Evolutionary conservation across 2,329 filamentous ascomycete genomes (phyloP), one percentile per base, ranked within the genome.

Genomic region (Sporothrix globosa): DNA sequence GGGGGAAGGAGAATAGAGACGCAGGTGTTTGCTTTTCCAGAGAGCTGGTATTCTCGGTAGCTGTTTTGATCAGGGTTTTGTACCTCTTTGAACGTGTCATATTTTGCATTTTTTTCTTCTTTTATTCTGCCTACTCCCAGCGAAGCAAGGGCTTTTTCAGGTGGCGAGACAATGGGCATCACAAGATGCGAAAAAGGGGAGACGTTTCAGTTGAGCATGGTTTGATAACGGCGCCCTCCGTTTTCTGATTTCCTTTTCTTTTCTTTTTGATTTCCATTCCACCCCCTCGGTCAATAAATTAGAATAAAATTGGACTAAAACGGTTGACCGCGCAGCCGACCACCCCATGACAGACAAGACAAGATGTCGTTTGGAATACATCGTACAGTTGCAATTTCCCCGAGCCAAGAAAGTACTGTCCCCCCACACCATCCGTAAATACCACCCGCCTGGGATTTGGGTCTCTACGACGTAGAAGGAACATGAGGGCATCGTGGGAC

Each of bases 131-230:
- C 27, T 11, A 14, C 21, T 19, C 21, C 34, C 34, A 44, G 2
- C 7, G n/a, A 61, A 61, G n/a, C 56, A 61, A 60, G 56, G 56
- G n/a, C 34, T 44, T 13, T 3, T 34, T 5, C 39, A 27, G 56
- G 39, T 46, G 58, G 58, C 58, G 39, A 63, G 39, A 44, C 41
- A 54, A 13, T 24, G 17, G 19, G 19, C 21, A 61, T 61, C 56
- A 61, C 56, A 61, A 60, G 56, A n/a, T 9, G 34, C 19, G 39
- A 44, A 63, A 46, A 63, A 63, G 21, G 58, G 21, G 39, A 46
- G 39, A 63, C 39, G 9, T 41, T 13, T 4, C 17, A 9, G 21
- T 34, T 17, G n/a, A 2, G 39, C 21, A 14, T 27, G 3, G 21
- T 4, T 46, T 17, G 58, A 46, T 46, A 63, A 46, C 21, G 39